Percentiles rank a stretch among this genome's conserved stretches.
Evolutionary conservation across 106 monocot genomes (phyloP).

Genomic region (Allium sativum): DNA sequence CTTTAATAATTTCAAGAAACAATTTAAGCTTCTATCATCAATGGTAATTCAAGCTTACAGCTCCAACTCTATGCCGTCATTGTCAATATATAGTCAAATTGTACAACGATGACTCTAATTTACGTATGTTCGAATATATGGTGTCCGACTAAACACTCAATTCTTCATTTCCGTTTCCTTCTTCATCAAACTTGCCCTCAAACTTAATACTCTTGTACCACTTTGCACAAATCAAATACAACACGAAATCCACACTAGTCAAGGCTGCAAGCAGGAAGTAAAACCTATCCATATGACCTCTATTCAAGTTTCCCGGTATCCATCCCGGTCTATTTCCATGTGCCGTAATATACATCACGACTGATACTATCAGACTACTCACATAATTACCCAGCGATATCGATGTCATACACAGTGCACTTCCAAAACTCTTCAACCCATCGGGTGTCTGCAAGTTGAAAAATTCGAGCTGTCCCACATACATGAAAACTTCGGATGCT

Average conservation of each 20-base stretch:
- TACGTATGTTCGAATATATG: background rate
- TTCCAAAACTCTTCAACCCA: conserved; percentile 33
- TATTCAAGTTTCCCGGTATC: conserved; percentile 21
- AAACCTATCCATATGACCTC: conserved; percentile 25
- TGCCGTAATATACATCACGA: conserved; percentile 9
- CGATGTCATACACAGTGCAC: conserved; percentile 24
- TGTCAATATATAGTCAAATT: no score
- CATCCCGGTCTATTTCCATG: conserved; percentile 8
- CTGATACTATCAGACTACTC: conserved; percentile 17
- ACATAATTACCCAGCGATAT: conserved; percentile 28
- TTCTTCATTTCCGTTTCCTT: background rate
- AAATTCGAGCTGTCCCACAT: conserved; percentile 31
- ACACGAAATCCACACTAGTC: conserved; percentile 7
- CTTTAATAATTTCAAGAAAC: no score
- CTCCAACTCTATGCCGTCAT: no score
- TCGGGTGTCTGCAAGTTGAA: conserved; percentile 27
- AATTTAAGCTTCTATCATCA: no score
- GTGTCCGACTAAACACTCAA: background rate
- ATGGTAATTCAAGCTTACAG: no score
- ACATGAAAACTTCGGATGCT: conserved; percentile 36
- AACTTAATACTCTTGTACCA: conserved; percentile 16
- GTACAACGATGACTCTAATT: no score
- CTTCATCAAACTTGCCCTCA: background rate
- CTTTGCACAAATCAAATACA: conserved; percentile 13
- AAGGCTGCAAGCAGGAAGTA: conserved; percentile 16